Conservation (phyloP, 305 asterid genomes). For the Fraxinus paxiana region DNA sequence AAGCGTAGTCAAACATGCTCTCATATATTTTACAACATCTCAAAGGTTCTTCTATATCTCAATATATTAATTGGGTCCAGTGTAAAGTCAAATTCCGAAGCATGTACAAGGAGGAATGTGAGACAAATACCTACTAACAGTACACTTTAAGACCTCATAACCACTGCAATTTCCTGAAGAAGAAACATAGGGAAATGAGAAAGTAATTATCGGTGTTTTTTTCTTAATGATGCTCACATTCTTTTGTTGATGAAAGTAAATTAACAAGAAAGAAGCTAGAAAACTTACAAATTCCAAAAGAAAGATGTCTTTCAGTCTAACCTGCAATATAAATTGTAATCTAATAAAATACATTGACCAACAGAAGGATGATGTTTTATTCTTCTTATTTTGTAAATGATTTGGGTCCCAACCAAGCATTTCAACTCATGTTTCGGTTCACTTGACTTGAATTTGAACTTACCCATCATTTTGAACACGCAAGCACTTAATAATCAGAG, state of each 20-base stretch:
- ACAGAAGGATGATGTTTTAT: neutral
- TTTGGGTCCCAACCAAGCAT: neutral
- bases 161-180: slow-evolving; percentile 9
- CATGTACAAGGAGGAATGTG: slow-evolving; percentile 1
- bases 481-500: neutral
- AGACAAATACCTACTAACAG: neutral
- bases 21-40: neutral
- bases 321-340: neutral
- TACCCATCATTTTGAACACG: neutral
- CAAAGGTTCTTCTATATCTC: neutral
- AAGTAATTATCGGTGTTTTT: neutral
- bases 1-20: neutral
- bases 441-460: neutral
- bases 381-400: neutral
- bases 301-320: neutral
- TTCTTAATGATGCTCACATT: neutral
- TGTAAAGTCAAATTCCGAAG: neutral
- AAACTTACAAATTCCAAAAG: neutral
- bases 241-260: neutral
- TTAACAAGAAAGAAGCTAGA: slow-evolving; percentile 5
- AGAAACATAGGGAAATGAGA: neutral
- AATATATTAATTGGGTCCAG: neutral
- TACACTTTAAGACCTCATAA: slow-evolving; percentile 1
- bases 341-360: neutral
- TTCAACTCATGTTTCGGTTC: neutral